phyloP scores from a whole-genome alignment of 1,139 yeast genomes.

The Saccharomyces hybrid region DNA sequence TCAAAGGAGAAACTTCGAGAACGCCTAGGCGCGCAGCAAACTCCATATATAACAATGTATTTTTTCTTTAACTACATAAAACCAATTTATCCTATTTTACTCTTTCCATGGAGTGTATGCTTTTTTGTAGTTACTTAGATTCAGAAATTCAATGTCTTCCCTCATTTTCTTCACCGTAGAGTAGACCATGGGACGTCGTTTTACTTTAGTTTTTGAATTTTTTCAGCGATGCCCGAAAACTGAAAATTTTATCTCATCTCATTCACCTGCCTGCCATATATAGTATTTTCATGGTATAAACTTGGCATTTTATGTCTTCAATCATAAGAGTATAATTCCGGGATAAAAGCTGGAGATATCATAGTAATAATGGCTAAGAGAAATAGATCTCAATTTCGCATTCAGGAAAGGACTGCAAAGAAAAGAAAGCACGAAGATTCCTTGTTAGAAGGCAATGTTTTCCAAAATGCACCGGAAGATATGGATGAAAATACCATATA shows the following conservation, averaged over 20 bases:
- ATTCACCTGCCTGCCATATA: background rate
- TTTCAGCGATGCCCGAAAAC: background rate
- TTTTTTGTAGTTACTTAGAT: background rate
- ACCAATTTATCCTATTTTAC: background rate
- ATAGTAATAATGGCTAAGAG: slow-evolving; percentile 20
- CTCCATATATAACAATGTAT: background rate
- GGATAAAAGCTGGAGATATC: background rate
- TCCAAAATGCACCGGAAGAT: slow-evolving; percentile 30
- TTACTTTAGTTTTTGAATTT: background rate
- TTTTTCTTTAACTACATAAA: background rate
- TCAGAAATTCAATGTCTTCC: background rate
- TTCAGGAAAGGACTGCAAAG: slow-evolving; percentile 31
- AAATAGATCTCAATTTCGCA: slow-evolving; percentile 23
- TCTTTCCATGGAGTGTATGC: background rate
- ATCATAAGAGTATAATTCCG: background rate
- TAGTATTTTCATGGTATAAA: background rate
- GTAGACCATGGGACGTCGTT: background rate
- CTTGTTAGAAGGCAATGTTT: slow-evolving; percentile 42
- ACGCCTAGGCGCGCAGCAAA: background rate
- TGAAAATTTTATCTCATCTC: background rate
- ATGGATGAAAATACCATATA: slow-evolving; percentile 13
- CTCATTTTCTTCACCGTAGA: background rate
- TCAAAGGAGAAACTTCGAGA: background rate
- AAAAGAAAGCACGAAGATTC: slow-evolving; percentile 49
- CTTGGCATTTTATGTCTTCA: background rate